Percentiles rank a stretch among this genome's conserved stretches.
Conservation (phyloP, 1,284 basidiomycete species). For the Phenoliferia sp. region DNA sequence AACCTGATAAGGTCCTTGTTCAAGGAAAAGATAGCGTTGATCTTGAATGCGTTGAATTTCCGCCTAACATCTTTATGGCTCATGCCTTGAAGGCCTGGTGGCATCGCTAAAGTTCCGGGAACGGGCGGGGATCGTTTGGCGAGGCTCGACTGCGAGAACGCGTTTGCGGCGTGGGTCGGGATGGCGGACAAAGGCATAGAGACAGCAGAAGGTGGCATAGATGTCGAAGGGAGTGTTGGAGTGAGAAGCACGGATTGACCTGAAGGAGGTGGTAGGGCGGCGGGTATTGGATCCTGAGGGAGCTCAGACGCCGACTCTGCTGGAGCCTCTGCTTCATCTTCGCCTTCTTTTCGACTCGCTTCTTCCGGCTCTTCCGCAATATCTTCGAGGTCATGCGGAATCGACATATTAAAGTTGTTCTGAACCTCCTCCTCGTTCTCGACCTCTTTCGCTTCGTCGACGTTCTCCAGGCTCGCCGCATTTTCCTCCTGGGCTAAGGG, state of each 20-base stretch:
- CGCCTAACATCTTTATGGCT: conserved; percentile 24
- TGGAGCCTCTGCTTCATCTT: too few species aligned
- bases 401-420: background rate
- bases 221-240: background rate
- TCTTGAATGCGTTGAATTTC: conserved; percentile 24
- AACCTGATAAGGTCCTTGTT: conserved; percentile 28
- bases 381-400: conserved; percentile 5
- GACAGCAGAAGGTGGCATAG: too few species aligned
- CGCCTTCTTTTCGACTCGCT: background rate
- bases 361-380: conserved; percentile 5
- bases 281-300: too few species aligned
- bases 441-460: background rate
- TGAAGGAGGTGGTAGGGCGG: too few species aligned
- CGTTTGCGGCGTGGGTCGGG: background rate
- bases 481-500: background rate
- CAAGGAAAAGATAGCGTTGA: conserved; percentile 20
- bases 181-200: background rate
- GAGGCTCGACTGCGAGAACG: background rate
- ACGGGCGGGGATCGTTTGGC: conserved; percentile 8
- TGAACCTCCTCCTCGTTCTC: background rate
- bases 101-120: background rate
- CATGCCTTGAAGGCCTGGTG: conserved; percentile 14
- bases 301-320: too few species aligned
- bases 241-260: background rate
- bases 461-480: background rate